Percentiles rank a stretch among this genome's conserved stretches.
Evolutionary conservation across 768 basidiomycete genomes (phyloP).

Genomic region (Chiua virens): DNA sequence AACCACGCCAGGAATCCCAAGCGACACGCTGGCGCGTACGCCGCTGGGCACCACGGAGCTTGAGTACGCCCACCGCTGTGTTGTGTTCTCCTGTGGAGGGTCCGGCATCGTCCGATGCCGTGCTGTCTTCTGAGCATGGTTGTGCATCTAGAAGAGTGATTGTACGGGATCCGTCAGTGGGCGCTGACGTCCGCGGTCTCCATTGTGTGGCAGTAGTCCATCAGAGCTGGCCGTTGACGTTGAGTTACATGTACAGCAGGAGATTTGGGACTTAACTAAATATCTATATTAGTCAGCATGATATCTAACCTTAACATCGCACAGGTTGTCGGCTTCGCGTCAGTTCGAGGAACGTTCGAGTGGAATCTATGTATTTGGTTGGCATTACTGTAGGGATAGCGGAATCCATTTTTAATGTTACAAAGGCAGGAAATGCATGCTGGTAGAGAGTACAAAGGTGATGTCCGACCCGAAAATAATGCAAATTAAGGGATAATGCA

Average conservation of each 20-base stretch:
- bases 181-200: slow-evolving; percentile 41
- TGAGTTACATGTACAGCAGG: too few relatives aligned
- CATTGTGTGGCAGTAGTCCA: slow-evolving; percentile 26
- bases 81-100: slow-evolving; percentile 19
- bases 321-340: too few relatives aligned
- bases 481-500: slow-evolving; percentile 17
- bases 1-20: slow-evolving; percentile 82
- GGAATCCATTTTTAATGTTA: slow-evolving; percentile 16
- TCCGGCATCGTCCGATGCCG: background rate
- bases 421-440: slow-evolving; percentile 24
- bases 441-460: slow-evolving; percentile 20
- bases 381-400: background rate
- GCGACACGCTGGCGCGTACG: slow-evolving; percentile 58
- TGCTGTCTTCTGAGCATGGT: slow-evolving; percentile 30
- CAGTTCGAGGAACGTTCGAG: background rate
- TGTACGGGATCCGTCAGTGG: slow-evolving; percentile 55
- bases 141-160: slow-evolving; percentile 44
- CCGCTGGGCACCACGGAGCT: slow-evolving; percentile 54
- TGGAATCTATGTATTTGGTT: slow-evolving; percentile 14
- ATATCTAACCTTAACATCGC: too few relatives aligned
- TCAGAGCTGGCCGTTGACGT: background rate
- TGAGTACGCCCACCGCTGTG: slow-evolving; percentile 48
- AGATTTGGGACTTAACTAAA: too few relatives aligned
- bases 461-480: slow-evolving; percentile 27
- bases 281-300: too few relatives aligned